A percentile compares a stretch with the other conserved stretches of the same genome.
These are phyloP conservation scores for Beta macrorhiza DNA, from an alignment of 179 eudicot species.

Conservation along the genomic window DNA sequence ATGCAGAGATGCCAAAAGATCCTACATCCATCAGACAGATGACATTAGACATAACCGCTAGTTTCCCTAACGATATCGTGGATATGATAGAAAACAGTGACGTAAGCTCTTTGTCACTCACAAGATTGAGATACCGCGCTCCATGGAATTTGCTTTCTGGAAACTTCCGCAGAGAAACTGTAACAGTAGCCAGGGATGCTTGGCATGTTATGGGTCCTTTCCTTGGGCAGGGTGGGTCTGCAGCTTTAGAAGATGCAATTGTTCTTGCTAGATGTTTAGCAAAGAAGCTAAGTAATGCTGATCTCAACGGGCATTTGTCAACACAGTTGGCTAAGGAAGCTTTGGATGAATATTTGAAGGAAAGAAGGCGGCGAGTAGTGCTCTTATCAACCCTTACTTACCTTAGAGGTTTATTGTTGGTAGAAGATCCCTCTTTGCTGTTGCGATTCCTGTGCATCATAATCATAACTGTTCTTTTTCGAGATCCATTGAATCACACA, in stretches of 20 bases:
- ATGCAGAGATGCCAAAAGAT: slow-evolving; percentile 33
- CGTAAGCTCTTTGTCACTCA: slow-evolving; percentile 37
- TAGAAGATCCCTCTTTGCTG: slow-evolving; percentile 24
- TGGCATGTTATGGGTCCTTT: slow-evolving; percentile 85
- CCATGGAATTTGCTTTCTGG: slow-evolving; percentile 51
- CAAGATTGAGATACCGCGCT: slow-evolving; percentile 47
- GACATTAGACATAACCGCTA: slow-evolving; percentile 21
- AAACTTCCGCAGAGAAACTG: slow-evolving; percentile 43
- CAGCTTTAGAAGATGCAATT: slow-evolving; percentile 66
- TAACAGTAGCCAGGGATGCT: slow-evolving; percentile 64
- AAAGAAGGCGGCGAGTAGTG: slow-evolving; percentile 50
- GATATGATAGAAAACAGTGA: slow-evolving; percentile 43
- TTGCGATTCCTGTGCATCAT: slow-evolving; percentile 23
- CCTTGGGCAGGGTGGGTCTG: slow-evolving; percentile 67
- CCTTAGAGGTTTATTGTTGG: slow-evolving; percentile 39
- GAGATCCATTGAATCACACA: slow-evolving; percentile 22
- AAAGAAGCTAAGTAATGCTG: slow-evolving; percentile 9
- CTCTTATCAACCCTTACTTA: slow-evolving; percentile 42
- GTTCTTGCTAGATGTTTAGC: slow-evolving; percentile 59
- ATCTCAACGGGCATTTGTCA: slow-evolving; percentile 10
- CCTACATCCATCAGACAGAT: slow-evolving; percentile 33
- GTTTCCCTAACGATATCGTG: slow-evolving; percentile 31
- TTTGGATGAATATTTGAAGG: slow-evolving; percentile 48
- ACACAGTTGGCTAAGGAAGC: slow-evolving; percentile 32
- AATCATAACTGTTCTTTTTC: slow-evolving; percentile 30